A percentile compares a stretch with the other conserved stretches of the same genome.
Evolutionary conservation across 306 rosid genomes (phyloP).

Genomic region (Gleditsia sinensis): DNA sequence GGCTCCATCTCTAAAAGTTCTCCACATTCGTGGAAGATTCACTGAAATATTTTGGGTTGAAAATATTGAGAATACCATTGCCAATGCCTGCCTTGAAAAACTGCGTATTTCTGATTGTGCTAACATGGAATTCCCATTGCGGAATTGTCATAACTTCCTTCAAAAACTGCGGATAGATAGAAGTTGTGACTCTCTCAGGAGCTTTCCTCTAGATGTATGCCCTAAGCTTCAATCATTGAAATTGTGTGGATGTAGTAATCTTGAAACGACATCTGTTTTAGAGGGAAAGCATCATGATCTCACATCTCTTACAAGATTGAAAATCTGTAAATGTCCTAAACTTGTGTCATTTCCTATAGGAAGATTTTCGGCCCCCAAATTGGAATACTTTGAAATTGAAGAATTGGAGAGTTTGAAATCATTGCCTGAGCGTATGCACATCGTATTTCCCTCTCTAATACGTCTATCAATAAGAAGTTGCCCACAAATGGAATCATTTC

Average conservation of each 20-base stretch:
- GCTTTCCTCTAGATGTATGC: constrained; percentile 11
- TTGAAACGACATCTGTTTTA: neutral
- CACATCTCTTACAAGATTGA: neutral
- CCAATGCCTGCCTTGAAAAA: neutral
- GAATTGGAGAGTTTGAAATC: constrained; percentile 10
- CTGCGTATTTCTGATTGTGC: neutral
- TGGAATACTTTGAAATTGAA: neutral
- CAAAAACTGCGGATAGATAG: neutral
- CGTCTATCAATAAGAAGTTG: rapidly evolving
- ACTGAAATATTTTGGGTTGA: neutral
- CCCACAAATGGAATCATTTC: neutral
- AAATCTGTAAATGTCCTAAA: neutral
- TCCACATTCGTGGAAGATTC: neutral
- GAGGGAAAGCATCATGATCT: neutral
- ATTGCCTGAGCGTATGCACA: constrained; percentile 22
- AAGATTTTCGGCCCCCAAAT: constrained; percentile 21
- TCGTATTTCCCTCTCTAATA: constrained; percentile 9
- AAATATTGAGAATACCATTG: neutral
- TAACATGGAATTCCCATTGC: constrained; percentile 1
- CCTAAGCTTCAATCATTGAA: neutral
- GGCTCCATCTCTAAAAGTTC: neutral
- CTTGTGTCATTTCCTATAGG: constrained; percentile 23
- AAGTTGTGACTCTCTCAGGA: constrained; percentile 9
- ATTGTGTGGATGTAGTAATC: neutral
- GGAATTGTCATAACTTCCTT: constrained; percentile 2